Percentiles rank a stretch among this genome's conserved stretches.
phyloP scores from a whole-genome alignment of 2,329 filamentous ascomycete species.

The Nemania bipapillata region DNA sequence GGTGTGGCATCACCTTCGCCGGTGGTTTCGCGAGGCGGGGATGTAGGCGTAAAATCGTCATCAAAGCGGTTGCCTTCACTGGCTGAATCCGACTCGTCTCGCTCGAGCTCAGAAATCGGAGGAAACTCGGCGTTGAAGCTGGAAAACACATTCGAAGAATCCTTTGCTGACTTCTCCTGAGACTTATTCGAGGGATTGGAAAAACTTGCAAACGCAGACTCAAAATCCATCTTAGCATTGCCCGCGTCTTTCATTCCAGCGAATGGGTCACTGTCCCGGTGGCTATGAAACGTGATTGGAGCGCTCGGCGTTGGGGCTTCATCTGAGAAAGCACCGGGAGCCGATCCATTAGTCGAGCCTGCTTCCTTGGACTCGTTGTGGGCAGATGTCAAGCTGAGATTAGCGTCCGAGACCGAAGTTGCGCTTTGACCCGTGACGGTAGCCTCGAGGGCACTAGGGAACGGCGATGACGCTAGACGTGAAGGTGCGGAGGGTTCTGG shows the following conservation, averaged over 20 bases:
- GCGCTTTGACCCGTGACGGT: conserved; percentile 53
- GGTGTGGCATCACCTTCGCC: conserved; percentile 46
- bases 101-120: conserved; percentile 86
- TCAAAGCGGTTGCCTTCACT: conserved; percentile 87
- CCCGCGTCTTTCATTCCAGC: conserved; percentile 61
- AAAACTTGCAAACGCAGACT: conserved; percentile 85
- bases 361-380: conserved; percentile 45
- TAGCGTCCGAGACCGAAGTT: conserved; percentile 51
- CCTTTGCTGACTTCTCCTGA: conserved; percentile 57
- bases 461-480: conserved; percentile 78
- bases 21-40: conserved; percentile 55
- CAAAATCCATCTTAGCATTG: conserved; percentile 82
- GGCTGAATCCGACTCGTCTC: conserved; percentile 83
- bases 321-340: conserved; percentile 66
- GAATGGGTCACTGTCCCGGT: conserved; percentile 62
- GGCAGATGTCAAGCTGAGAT: conserved; percentile 46
- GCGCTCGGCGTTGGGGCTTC: conserved; percentile 50
- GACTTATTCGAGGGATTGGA: conserved; percentile 62
- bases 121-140: conserved; percentile 84
- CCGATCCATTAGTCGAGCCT: conserved; percentile 51
- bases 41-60: conserved; percentile 84
- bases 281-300: conserved; percentile 46
- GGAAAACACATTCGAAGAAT: conserved; percentile 59
- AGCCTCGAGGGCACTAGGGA: conserved; percentile 57
- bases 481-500: conserved; percentile 79